Percentiles rank a stretch among this genome's conserved stretches.
Conservation (phyloP, 1,139 yeast species). For the Saccharomyces hybrid region DNA sequence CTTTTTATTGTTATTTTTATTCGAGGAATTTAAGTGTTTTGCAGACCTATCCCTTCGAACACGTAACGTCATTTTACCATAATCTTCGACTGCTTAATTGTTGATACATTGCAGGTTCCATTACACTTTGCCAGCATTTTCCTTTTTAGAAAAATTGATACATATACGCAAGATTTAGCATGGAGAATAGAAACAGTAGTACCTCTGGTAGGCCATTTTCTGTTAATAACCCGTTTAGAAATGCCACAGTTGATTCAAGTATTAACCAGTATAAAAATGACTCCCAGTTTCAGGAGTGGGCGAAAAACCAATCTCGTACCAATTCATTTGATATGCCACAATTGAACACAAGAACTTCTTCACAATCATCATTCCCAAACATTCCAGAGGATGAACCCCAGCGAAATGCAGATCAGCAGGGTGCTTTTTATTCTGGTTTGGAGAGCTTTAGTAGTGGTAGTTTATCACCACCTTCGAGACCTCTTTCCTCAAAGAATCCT, state of each 20-base stretch:
- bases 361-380: neutral
- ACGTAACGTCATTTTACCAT: neutral
- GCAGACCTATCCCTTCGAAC: neutral
- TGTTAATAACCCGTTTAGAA: constrained; percentile 53
- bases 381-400: neutral
- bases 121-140: neutral
- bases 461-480: neutral
- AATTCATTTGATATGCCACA: constrained; percentile 3
- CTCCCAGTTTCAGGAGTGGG: constrained; percentile 44
- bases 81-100: neutral
- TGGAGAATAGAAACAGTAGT: constrained; percentile 9
- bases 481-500: constrained; percentile 22
- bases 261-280: constrained; percentile 19
- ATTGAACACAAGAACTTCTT: neutral
- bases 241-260: constrained; percentile 24
- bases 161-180: constrained; percentile 2
- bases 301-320: constrained; percentile 2
- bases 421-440: neutral
- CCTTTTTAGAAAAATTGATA: neutral
- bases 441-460: constrained; percentile 1
- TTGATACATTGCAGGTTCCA: neutral
- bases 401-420: neutral
- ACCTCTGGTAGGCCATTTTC: constrained; percentile 40
- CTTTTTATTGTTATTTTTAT: neutral
- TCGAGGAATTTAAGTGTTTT: neutral